Evolutionary conservation across 2,329 filamentous ascomycete species (phyloP).

Genomic region (Nothophoma quercina): DNA sequence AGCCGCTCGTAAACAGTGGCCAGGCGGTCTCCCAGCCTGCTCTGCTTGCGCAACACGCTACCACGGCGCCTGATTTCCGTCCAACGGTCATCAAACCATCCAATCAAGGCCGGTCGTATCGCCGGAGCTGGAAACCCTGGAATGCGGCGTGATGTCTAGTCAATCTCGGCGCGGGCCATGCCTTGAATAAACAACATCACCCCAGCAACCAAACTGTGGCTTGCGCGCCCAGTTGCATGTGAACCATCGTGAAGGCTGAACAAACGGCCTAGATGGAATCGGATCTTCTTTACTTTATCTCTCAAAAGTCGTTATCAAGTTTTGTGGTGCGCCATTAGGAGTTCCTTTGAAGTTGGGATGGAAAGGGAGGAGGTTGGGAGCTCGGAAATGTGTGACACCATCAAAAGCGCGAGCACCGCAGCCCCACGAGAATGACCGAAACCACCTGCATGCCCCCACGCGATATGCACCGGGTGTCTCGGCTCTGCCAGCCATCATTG

Average conservation of each 20-base stretch:
- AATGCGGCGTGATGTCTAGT: conserved; percentile 21
- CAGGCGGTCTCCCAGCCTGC: conserved; percentile 25
- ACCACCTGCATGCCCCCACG: not conserved
- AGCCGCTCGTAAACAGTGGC: conserved; percentile 44
- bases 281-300: not conserved
- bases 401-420: conserved; percentile 8
- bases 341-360: not conserved
- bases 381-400: conserved; percentile 3
- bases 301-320: not conserved
- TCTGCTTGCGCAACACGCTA: conserved; percentile 32
- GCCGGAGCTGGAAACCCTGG: conserved; percentile 16
- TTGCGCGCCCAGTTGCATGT: conserved; percentile 8
- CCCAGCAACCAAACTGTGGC: conserved; percentile 13
- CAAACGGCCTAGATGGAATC: not conserved
- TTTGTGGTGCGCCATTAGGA: not conserved
- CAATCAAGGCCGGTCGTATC: conserved; percentile 18
- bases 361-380: conserved; percentile 17
- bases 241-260: not conserved
- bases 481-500: not conserved
- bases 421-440: not conserved
- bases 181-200: conserved; percentile 22
- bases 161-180: conserved; percentile 20
- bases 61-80: conserved; percentile 19
- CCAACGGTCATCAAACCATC: conserved; percentile 19
- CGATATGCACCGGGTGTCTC: not conserved